phyloP scores from a whole-genome alignment of 495 filamentous ascomycete species.

The Penicillium daleae region DNA sequence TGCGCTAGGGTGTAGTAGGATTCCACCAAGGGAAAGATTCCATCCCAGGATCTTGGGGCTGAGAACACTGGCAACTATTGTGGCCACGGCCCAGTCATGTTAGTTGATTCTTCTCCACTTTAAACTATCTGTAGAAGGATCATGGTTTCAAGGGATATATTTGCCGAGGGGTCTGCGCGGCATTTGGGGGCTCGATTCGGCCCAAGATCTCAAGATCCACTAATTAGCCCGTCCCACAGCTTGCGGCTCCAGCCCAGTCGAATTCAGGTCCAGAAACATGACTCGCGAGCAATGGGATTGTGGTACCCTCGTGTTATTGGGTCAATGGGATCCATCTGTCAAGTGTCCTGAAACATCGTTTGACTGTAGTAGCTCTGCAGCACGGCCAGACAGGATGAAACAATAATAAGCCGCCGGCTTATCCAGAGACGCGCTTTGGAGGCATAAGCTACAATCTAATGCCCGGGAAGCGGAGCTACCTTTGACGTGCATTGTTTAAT shows the following conservation, averaged over 20 bases:
- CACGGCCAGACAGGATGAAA: background rate
- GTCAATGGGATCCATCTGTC: background rate
- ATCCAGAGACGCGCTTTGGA: background rate
- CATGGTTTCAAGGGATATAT: background rate
- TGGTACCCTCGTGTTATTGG: background rate
- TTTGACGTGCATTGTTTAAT: background rate
- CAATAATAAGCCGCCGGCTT: background rate
- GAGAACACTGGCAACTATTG: background rate
- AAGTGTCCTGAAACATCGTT: background rate
- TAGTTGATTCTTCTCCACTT: background rate
- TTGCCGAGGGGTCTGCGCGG: conserved; percentile 1
- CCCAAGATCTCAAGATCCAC: conserved; percentile 1
- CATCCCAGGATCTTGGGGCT: background rate
- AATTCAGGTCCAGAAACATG: background rate
- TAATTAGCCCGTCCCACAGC: background rate
- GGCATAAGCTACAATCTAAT: background rate
- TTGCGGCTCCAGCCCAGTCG: background rate
- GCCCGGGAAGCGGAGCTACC: background rate
- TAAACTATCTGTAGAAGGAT: background rate
- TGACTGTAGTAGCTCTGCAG: background rate
- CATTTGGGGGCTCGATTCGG: background rate
- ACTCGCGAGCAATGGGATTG: background rate
- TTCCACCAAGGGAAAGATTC: background rate
- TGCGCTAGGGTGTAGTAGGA: background rate
- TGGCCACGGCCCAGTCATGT: background rate